Evolutionary conservation across 352 stramenopile species (phyloP), one percentile per base, ranked within the genome.

Genomic region (Globisporangium irregulare): DNA sequence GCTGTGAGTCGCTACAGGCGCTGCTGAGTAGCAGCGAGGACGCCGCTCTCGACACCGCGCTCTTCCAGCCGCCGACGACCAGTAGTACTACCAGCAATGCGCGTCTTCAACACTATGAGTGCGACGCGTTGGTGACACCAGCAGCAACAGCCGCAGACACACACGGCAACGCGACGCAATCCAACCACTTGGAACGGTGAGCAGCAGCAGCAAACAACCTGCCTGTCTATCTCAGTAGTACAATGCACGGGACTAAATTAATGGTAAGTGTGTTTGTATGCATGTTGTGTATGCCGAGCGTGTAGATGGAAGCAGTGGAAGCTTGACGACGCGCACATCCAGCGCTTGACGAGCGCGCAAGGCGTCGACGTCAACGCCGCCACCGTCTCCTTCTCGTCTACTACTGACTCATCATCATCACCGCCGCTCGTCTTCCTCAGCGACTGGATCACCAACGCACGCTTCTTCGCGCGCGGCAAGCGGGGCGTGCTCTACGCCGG

Each of bases 381-480:
- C 50, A 15, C 50, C 10, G n/a, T 5, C 15, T 29, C 38, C 12
- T 48, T 9, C 15, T 50, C 41, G 15, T 50, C 41, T 18, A 50
- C 14, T 6, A 3, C 24, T 14, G 57, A 50, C 59, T 24, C 25
- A 56, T 0, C 4, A 69, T 70, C 34, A 67, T 64, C 8, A 57
- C 25, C 2, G 51, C 56, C 72, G 29, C 62, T 80, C 12, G 69
- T 65, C 3, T 32, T 64, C 5, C 51, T 85, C 12, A 57, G 73
- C 43, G 48, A 43, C 20, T 73, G 59, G 54, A 72, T 84, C 24
- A 36, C 51, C 14, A 74, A 80, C 24, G 48, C 86, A 54, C 73
- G 68, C 54, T 91, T 91, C 75, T 91, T 91, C 62, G 81, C 83
- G 18, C 74, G 83, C 4, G 83, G 83, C 36, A 91, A 91, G 59